These are phyloP conservation scores for Tetrastigma voinierianum DNA, from an alignment of 164 flowering plant species.

Conservation along the genomic window DNA sequence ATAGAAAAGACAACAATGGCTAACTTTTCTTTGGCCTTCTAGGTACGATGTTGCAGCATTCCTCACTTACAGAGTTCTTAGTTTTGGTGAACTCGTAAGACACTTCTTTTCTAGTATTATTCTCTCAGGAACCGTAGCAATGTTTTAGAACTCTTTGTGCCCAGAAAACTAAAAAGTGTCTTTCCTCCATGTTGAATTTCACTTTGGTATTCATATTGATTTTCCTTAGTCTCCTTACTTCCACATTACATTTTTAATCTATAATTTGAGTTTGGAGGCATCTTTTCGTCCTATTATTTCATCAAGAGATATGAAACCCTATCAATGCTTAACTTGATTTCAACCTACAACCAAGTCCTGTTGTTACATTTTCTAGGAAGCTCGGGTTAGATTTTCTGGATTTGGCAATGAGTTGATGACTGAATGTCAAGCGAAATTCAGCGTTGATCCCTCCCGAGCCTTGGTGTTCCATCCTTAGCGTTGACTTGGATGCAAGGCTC, in stretches of 20 bases:
- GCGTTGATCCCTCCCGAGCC: no score
- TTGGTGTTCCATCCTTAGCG: slow-evolving; percentile 60
- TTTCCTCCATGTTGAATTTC: background rate
- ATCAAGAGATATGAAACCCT: background rate
- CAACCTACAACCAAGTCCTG: background rate
- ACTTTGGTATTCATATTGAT: background rate
- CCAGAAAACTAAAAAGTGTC: background rate
- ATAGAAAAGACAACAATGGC: background rate
- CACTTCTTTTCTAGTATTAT: background rate
- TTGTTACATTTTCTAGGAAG: slow-evolving; percentile 63
- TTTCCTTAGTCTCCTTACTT: background rate
- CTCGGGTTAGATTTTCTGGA: slow-evolving; percentile 79
- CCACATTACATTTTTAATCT: background rate
- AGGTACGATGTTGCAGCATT: slow-evolving; percentile 73
- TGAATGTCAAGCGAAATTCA: no score
- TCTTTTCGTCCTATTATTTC: background rate
- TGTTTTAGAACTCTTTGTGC: background rate
- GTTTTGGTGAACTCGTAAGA: slow-evolving; percentile 61
- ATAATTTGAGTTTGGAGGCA: no score
- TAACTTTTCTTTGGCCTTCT: slow-evolving; percentile 6
- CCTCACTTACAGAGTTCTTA: slow-evolving; percentile 40
- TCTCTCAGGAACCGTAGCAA: background rate
- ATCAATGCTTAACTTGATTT: background rate
- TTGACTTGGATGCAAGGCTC: no score
- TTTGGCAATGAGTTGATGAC: slow-evolving; percentile 66